Percentiles rank a stretch among this genome's conserved stretches.
Evolutionary conservation across 2,329 filamentous ascomycete species (phyloP).

Genomic region (Microdochium trichocladiopsis): DNA sequence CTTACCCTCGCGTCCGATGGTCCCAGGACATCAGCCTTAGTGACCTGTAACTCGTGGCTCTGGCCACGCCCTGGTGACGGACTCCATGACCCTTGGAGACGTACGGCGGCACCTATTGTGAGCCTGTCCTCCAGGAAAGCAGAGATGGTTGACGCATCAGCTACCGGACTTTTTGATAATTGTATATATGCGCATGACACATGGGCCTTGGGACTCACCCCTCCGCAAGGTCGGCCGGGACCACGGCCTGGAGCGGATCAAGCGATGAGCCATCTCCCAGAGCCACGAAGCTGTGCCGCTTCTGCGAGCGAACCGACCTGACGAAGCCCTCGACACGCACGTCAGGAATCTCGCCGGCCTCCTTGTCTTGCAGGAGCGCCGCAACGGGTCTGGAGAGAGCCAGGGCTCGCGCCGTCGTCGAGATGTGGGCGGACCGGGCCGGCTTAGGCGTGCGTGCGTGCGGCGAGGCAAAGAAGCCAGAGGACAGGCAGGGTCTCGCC

Average conservation of each 20-base stretch:
- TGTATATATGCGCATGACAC: background rate
- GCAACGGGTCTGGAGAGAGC: conserved; percentile 31
- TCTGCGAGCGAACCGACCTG: conserved; percentile 79
- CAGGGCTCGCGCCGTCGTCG: too few relatives aligned
- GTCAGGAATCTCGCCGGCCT: conserved; percentile 32
- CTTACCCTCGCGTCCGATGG: conserved; percentile 72
- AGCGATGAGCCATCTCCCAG: conserved; percentile 83
- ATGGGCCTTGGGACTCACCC: conserved; percentile 49
- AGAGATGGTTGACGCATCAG: too few relatives aligned
- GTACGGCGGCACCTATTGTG: conserved; percentile 73
- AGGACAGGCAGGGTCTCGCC: background rate
- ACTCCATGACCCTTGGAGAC: conserved; percentile 70
- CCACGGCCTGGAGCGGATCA: conserved; percentile 70
- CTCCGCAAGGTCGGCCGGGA: conserved; percentile 63
- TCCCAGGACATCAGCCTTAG: conserved; percentile 63
- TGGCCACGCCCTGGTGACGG: conserved; percentile 62
- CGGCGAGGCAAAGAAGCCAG: background rate
- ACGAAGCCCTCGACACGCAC: conserved; percentile 71
- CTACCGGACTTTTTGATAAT: too few relatives aligned
- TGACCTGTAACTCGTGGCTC: conserved; percentile 73
- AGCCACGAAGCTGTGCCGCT: conserved; percentile 74
- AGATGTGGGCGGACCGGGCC: too few relatives aligned
- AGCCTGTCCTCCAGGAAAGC: conserved; percentile 62
- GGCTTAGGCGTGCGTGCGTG: too few relatives aligned
- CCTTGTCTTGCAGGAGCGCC: conserved; percentile 47